A percentile compares a stretch with the other conserved stretches of the same genome.
Conservation (phyloP, 108 stramenopile genomes). For the Cyclostephanos invisitatus region DNA sequence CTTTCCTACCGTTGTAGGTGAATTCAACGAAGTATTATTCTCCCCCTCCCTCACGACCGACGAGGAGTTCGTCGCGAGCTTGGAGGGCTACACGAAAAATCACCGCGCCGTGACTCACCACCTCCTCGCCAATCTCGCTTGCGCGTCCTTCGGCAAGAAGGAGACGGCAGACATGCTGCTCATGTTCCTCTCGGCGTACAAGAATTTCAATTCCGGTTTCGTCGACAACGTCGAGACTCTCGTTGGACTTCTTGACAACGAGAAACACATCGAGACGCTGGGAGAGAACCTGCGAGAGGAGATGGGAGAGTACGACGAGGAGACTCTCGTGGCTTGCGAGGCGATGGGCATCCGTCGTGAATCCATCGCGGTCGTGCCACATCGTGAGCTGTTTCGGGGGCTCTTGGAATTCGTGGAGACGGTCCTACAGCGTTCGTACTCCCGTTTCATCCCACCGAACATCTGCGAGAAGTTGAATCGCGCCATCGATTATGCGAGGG, state of each 20-base stretch:
- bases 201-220: slow-evolving; percentile 4
- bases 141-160: slow-evolving; percentile 11
- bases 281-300: slow-evolving; percentile 27
- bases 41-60: too few species aligned
- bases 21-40: too few species aligned
- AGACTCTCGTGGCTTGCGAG: slow-evolving; percentile 10
- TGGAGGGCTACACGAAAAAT: slow-evolving; percentile 6
- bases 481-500: slow-evolving; percentile 12
- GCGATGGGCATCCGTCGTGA: slow-evolving; percentile 15
- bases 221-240: slow-evolving; percentile 15
- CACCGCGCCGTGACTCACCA: slow-evolving; percentile 15
- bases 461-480: slow-evolving; percentile 10
- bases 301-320: slow-evolving; percentile 23
- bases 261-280: slow-evolving; percentile 12
- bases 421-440: slow-evolving; percentile 5
- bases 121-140: slow-evolving; percentile 3
- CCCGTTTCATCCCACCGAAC: slow-evolving; percentile 3
- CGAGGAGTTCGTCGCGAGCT: slow-evolving; percentile 2
- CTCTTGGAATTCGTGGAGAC: slow-evolving; percentile 18
- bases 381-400: slow-evolving; percentile 11
- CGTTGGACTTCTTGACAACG: not conserved
- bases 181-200: slow-evolving; percentile 13
- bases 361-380: slow-evolving; percentile 2
- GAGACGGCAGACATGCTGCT: slow-evolving; percentile 12
- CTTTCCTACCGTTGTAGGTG: too few species aligned